Base-by-base conservation (phyloP, 441 rosid species). In the Pelargonium fulgidum region DNA sequence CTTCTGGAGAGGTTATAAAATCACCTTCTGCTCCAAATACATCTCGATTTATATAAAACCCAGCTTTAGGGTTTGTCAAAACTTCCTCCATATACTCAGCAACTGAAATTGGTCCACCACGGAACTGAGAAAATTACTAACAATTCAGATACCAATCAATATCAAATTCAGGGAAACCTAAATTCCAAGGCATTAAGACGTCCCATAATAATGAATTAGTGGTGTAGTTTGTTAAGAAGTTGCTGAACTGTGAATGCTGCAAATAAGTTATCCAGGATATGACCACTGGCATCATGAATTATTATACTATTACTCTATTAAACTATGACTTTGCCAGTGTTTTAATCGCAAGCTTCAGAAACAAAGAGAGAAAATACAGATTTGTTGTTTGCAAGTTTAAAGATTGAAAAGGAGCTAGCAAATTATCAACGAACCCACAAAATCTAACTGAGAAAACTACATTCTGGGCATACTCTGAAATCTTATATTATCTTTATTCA, bases 21-120 rank as follows among this genome's bases (percentile, higher is more conserved):
- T 93, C 96, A 66, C 97, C 98, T 74, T 88, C 89, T 11, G 82
- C 81, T 63, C 97, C 99, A 85, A 93, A 93, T 6, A 93, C 95
- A 82, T 91, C 96, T 48, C 89, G 87, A 75, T 85, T 91, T 73
- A 93, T 91, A 74, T 91, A 93, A 73, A 87, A 91, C 36, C 97
- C 99, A 72, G 84, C 86, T 73, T 84, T 93, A 13, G 93, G 97
- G 67, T 93, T 93, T 14, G 96, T 93, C 81, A 93, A 78, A 70
- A 93, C 98, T 78, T 91, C 98, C 72, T 91, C 98, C 97, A 93
- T 93, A 58, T 89, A 93, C 78, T 88, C 97, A 9, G 95, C 97
- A 71, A 91, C 87, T 22, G 95, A 84, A 76, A 93, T 88, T 61
- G 97, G 98, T 16, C 98, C 97, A 64, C 96, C 96, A 6, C 95